phyloP scores from a whole-genome alignment of 345 rosid species.

The Bruguiera gymnorhiza region DNA sequence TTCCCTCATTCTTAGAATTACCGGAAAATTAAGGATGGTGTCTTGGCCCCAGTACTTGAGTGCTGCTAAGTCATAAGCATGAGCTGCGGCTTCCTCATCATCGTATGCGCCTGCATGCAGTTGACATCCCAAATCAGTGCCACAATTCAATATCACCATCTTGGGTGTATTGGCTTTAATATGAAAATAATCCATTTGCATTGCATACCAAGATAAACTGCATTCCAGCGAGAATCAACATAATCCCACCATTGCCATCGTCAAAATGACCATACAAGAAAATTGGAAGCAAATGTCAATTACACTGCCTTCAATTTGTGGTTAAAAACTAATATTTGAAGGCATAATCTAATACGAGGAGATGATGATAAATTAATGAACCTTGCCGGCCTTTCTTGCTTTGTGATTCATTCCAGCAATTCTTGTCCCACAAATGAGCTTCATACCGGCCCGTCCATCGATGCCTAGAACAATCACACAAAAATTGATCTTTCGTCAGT shows the following conservation, averaged over 20 bases:
- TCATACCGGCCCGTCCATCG: constrained; percentile 86
- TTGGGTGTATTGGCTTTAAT: no score
- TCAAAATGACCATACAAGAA: background rate
- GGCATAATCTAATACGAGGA: background rate
- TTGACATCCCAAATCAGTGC: background rate
- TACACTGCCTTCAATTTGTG: background rate
- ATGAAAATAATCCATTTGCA: background rate
- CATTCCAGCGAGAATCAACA: background rate
- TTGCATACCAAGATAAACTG: constrained; percentile 25
- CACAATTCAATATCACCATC: background rate
- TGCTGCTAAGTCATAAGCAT: constrained; percentile 93
- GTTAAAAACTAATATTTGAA: background rate
- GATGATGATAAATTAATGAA: background rate
- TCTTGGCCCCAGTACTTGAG: constrained; percentile 87
- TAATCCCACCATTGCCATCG: background rate
- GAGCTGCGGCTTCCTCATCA: constrained; percentile 88
- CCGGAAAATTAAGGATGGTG: constrained; percentile 83
- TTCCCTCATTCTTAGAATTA: constrained; percentile 11
- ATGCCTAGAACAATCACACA: constrained; percentile 39
- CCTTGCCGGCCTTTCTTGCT: constrained; percentile 90
- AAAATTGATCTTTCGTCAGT: no score
- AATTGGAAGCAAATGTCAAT: background rate
- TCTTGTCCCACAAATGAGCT: constrained; percentile 87
- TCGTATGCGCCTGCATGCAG: constrained; percentile 65
- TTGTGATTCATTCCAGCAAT: constrained; percentile 80